phyloP scores from a whole-genome alignment of 257 asterid genomes.

The Solanum peruvianum region DNA sequence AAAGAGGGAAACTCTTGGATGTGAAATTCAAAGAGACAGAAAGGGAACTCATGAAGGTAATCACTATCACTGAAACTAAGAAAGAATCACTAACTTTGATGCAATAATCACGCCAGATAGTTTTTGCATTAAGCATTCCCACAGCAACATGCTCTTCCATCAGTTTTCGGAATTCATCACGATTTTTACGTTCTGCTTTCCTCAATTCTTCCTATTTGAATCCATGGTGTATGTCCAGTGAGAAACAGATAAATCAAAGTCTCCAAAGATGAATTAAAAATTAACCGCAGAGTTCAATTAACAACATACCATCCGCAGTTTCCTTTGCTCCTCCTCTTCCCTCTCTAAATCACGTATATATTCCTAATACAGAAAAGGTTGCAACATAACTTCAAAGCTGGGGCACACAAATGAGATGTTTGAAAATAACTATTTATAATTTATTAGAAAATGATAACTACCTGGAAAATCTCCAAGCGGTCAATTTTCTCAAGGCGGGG shows the following conservation, averaged over 20 bases:
- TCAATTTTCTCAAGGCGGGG: conserved; percentile 80
- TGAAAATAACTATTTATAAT: neutral
- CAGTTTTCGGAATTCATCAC: conserved; percentile 93
- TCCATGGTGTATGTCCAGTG: neutral
- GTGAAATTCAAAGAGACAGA: neutral
- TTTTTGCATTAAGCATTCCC: conserved; percentile 56
- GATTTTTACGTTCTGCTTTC: conserved; percentile 78
- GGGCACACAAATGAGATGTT: neutral
- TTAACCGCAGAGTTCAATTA: conserved; percentile 1
- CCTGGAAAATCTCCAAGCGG: conserved; percentile 93
- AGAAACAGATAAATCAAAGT: neutral
- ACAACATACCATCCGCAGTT: conserved; percentile 49
- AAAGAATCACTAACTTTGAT: conserved; percentile 37
- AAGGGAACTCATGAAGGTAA: neutral
- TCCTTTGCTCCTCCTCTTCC: conserved; percentile 91
- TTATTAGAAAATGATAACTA: conserved; percentile 9
- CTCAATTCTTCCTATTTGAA: conserved; percentile 69
- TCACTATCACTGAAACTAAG: neutral
- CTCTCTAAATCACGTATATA: conserved; percentile 74
- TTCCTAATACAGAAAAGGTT: conserved; percentile 49
- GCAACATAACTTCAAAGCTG: neutral
- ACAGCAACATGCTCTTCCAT: conserved; percentile 79
- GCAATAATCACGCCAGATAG: conserved; percentile 92
- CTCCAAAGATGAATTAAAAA: neutral
- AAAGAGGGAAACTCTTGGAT: neutral